These are phyloP conservation scores for Glycine soja DNA, from an alignment of 306 rosid species.

Conservation along the genomic window DNA sequence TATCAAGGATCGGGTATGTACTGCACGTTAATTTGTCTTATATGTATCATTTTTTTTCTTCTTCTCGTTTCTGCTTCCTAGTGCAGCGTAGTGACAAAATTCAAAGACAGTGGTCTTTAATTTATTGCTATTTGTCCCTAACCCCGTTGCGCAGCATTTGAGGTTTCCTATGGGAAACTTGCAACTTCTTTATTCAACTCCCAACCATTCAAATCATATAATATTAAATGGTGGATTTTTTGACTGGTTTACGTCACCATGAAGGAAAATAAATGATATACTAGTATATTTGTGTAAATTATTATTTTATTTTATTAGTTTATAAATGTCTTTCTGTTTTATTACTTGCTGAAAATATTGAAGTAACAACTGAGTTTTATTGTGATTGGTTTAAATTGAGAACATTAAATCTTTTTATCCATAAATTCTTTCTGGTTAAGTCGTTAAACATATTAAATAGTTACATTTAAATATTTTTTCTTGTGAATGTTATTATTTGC, in stretches of 20 bases:
- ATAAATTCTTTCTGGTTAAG: no score
- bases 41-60: no score
- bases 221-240: background rate
- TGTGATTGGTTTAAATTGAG: no score
- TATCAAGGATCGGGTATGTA: constrained; percentile 38
- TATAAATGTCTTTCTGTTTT: no score
- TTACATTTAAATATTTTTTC: no score
- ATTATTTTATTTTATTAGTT: no score
- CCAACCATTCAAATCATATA: constrained; percentile 15
- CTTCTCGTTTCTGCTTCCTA: constrained; percentile 27
- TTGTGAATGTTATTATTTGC: no score
- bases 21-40: constrained; percentile 34
- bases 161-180: constrained; percentile 32
- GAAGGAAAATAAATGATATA: background rate
- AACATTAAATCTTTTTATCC: no score
- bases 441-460: no score
- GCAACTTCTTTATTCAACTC: constrained; percentile 27
- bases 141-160: constrained; percentile 46
- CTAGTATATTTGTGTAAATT: no score
- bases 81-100: constrained; percentile 58
- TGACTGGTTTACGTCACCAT: background rate
- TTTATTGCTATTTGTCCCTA: constrained; percentile 52
- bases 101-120: constrained; percentile 48
- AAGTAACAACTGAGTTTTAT: no score
- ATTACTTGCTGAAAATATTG: no score